Evolutionary conservation across 2,329 filamentous ascomycete species (phyloP).

Genomic region (Xylariaceae sp.): DNA sequence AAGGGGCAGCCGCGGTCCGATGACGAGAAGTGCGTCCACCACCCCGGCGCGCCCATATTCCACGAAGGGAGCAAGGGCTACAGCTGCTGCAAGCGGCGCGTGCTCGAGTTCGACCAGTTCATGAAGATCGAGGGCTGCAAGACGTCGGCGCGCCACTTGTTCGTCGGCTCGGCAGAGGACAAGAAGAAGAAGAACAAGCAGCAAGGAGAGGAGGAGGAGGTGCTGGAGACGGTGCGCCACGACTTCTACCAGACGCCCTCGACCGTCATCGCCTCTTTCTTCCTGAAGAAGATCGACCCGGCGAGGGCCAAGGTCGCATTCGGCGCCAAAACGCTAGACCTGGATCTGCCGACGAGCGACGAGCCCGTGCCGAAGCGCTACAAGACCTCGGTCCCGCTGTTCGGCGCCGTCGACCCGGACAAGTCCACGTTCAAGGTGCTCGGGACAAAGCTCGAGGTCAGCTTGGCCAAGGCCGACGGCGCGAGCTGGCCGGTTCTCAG

Average conservation of each 20-base stretch:
- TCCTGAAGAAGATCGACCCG: constrained; percentile 95
- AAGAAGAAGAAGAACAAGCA: constrained; percentile 36
- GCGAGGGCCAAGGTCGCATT: constrained; percentile 69
- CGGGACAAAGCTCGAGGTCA: constrained; percentile 84
- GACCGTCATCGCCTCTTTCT: constrained; percentile 83
- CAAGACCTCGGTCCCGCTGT: constrained; percentile 67
- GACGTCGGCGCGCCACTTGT: constrained; percentile 76
- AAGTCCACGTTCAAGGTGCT: constrained; percentile 75
- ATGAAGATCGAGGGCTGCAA: constrained; percentile 91
- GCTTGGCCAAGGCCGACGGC: constrained; percentile 64
- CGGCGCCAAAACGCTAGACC: constrained; percentile 52
- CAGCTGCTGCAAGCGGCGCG: constrained; percentile 90
- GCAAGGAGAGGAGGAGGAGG: constrained; percentile 57
- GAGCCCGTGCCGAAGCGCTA: constrained; percentile 77
- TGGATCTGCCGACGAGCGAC: constrained; percentile 82
- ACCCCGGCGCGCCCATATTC: constrained; percentile 88
- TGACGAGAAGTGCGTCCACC: constrained; percentile 75
- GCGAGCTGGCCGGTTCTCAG: constrained; percentile 80
- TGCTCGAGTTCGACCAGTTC: constrained; percentile 96
- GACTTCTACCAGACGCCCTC: constrained; percentile 93
- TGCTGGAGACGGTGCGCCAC: constrained; percentile 70
- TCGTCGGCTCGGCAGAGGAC: constrained; percentile 68
- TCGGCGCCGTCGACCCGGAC: constrained; percentile 66
- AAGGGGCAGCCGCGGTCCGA: constrained; percentile 52
- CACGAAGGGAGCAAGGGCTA: constrained; percentile 98